Base-by-base conservation (phyloP, 352 stramenopile genomes). In the Sclerospora graminicola region DNA sequence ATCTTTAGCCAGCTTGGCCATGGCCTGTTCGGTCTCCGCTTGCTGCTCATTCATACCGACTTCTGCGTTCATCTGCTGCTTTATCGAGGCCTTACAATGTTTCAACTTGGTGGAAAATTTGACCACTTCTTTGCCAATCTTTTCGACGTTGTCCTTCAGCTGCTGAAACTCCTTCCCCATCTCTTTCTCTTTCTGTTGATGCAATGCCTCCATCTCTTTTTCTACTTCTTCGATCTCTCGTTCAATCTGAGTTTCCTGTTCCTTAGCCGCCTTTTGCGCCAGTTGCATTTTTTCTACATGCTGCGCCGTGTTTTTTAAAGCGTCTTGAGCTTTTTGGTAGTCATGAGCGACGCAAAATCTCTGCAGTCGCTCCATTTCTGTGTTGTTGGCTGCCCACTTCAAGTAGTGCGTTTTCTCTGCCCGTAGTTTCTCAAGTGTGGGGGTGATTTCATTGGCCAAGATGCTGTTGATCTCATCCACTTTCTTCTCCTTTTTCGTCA, bases 401-500 rank as follows among this genome's bases (percentile, higher is more conserved):
- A 99, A 68, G 63, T 99, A 99, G 50, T 97, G 84, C 34, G 95
- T 94, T 57, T 98, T 97, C 60, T 99, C 94, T 6, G 84, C 81
- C 24, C 95, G 79, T 11, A 99, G 57, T 45, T 97, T 95, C 72
- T 99, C 97, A 14, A 99, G 82, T 27, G 95, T 99, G 18, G 97
- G 97, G 18, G 95, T 99, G 63, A 99, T 99, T 67, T 99, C 96
- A 60, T 99, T 86, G 1, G 82, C 82, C 9, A 99, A 59, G 37
- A 99, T 95, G 42, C 82, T 94, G 54, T 98, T 98, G 60, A 99
- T 98, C 73, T 99, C 96, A 45, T 98, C 86, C 15, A 99, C 94
- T 55, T 99, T 99, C 56, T 91, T 94, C 54, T 99, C 94, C 68
- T 99, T 99, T 68, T 99, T 99, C 19, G 97, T 89, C 68, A 99